phyloP scores from a whole-genome alignment of 2,329 filamentous ascomycete species.

The Coniochaeta ligniaria region DNA sequence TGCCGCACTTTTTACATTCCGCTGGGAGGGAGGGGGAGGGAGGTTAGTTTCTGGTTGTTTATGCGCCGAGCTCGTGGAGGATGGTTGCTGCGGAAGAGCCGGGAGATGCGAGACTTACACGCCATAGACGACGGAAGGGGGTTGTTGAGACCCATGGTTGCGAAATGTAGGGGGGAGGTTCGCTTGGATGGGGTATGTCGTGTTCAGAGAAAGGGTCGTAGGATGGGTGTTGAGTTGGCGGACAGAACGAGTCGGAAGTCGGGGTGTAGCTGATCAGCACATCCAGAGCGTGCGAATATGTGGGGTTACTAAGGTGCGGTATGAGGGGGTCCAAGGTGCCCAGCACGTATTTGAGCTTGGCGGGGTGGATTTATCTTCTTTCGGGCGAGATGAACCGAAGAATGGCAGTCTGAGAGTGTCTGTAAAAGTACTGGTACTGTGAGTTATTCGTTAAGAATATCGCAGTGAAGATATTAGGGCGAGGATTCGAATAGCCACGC shows the following conservation, averaged over 20 bases:
- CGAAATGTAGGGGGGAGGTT: background rate
- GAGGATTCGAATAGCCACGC: background rate
- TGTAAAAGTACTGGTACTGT: background rate
- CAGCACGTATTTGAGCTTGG: background rate
- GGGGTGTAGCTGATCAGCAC: background rate
- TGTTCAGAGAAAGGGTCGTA: background rate
- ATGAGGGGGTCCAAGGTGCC: background rate
- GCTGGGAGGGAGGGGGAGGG: constrained; percentile 42
- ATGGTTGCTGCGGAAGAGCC: background rate
- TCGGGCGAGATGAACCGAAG: background rate
- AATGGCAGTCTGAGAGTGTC: too few relatives aligned
- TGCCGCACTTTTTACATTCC: constrained; percentile 95
- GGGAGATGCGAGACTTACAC: constrained; percentile 43
- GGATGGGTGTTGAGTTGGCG: background rate
- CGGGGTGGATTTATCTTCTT: background rate
- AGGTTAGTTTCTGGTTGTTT: constrained; percentile 5
- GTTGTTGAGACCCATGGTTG: constrained; percentile 56
- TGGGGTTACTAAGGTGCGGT: background rate
- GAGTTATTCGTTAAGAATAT: background rate
- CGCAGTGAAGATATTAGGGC: background rate
- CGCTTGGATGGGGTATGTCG: background rate
- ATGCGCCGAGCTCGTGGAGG: background rate
- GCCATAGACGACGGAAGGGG: constrained; percentile 60
- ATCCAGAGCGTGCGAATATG: background rate
- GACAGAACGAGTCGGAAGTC: background rate